phyloP scores from a whole-genome alignment of 1,284 basidiomycete species.

The Cryptococcus sp. region DNA sequence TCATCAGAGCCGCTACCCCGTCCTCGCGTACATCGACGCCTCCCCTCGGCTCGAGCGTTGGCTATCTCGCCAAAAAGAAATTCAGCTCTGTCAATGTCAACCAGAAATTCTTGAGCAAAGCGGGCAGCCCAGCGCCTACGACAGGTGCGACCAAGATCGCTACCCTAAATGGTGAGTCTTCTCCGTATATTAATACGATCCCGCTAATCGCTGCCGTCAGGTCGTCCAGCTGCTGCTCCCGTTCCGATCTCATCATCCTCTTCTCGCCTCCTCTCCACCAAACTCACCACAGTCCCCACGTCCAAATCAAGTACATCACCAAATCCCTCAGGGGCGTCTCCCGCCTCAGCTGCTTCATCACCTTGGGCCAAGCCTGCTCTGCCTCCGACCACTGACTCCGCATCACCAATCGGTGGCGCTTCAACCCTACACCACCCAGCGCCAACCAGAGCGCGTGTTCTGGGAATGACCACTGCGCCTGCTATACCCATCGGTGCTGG shows the following conservation, averaged over 20 bases:
- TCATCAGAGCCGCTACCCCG: conserved; percentile 36
- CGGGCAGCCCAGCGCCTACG: conserved; percentile 49
- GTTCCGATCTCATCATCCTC: conserved; percentile 59
- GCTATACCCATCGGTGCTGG: conserved; percentile 31
- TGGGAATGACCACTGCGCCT: conserved; percentile 13
- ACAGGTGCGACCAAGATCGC: conserved; percentile 25
- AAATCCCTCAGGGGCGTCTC: conserved; percentile 28
- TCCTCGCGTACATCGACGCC: conserved; percentile 48
- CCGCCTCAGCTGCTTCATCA: conserved; percentile 30
- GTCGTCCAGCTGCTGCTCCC: conserved; percentile 55
- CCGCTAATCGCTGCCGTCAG: conserved; percentile 15
- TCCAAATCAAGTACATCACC: conserved; percentile 39
- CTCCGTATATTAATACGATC: not conserved
- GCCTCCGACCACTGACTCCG: conserved; percentile 16
- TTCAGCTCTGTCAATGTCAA: conserved; percentile 86
- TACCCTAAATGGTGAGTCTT: conserved; percentile 26
- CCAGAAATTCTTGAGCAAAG: conserved; percentile 91
- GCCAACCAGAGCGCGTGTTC: conserved; percentile 22
- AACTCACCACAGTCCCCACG: conserved; percentile 64
- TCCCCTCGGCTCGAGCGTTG: conserved; percentile 30
- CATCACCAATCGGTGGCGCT: conserved; percentile 10
- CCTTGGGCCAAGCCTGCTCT: conserved; percentile 49
- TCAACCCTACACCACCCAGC: conserved; percentile 36
- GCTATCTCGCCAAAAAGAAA: conserved; percentile 62
- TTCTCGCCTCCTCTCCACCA: conserved; percentile 78